Conservation (phyloP, 2,329 filamentous ascomycete genomes). For the Xylaria digitata region DNA sequence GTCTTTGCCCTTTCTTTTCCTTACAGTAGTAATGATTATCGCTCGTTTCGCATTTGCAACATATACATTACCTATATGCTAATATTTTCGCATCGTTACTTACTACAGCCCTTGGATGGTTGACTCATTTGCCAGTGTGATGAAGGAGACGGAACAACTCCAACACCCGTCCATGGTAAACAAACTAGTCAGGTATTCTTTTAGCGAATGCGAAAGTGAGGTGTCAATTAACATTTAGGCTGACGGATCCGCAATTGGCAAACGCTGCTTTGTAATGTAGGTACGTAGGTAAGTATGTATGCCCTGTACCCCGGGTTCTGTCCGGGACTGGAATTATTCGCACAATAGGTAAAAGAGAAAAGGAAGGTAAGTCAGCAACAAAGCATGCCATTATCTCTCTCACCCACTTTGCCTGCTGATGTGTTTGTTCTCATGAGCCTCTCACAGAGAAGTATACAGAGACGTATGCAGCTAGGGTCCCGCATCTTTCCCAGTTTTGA, state of each 20-base stretch:
- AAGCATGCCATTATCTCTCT: neutral
- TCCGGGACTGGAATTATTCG: slow-evolving; percentile 1
- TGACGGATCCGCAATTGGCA: slow-evolving; percentile 2
- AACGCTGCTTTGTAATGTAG: slow-evolving; percentile 6
- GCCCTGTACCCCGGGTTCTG: neutral
- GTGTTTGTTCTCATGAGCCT: slow-evolving; percentile 7
- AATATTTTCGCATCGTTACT: neutral
- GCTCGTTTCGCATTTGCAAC: slow-evolving; percentile 1
- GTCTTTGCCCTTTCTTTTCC: neutral
- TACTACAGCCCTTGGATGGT: neutral
- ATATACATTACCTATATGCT: neutral
- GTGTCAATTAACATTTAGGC: neutral
- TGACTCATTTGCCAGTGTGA: too few relatives aligned
- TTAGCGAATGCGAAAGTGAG: slow-evolving; percentile 7
- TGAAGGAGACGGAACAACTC: slow-evolving; percentile 27
- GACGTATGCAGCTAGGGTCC: slow-evolving; percentile 22
- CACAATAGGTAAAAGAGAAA: too few relatives aligned
- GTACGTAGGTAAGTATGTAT: neutral
- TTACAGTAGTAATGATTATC: slow-evolving; percentile 2
- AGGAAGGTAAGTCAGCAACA: neutral
- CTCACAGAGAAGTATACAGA: too few relatives aligned
- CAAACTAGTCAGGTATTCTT: neutral
- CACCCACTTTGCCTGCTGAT: slow-evolving; percentile 8
- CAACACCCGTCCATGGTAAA: neutral
- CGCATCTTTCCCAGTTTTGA: slow-evolving; percentile 17